Base-by-base conservation (phyloP, 1,139 yeast genomes). In the Geotrichum aggregatum region DNA sequence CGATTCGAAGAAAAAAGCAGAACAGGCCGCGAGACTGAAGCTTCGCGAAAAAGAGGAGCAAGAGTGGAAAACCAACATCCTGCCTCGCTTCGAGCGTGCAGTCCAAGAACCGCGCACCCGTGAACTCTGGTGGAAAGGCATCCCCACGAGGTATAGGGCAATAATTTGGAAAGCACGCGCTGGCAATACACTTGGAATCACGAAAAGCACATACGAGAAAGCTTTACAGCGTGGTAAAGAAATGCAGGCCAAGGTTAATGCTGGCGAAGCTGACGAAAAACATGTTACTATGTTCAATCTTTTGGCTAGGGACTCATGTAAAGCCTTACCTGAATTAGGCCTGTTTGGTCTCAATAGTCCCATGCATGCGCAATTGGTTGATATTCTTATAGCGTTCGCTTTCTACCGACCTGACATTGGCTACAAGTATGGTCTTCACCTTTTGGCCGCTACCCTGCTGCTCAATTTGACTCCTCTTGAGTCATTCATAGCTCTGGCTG, bases 111-210 rank as follows among this genome's bases (percentile, higher is more conserved):
- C 78, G 0, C 61, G 69, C 16, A 70, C 77, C 6, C 71, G 82
- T 50, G 82, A 79, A 52, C 68, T 82, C 54, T 81, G 84, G 78
- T 83, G 88, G 87, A 69, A 86, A 50, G 87, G 87, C 1, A 66
- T 84, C 1, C 84, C 87, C 2, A 54, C 68, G n/a, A 62, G 64
- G 38, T 63, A 75, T 18, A 69, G 91, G 44, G 66, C 72, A 6
- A 65, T 65, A 13, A 70, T 83, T 3, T 84, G 91, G 91, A 66
- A 69, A 57, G 66, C 66, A 45, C 73, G 73, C 50, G 68, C 77
- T 33, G 78, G 79, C 11, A 72, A 71, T 53, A 59, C 63, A n/a
- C 61, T 66, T 39, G 54, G 59, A 3, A 53, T 71, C 26, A 54
- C 63, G 5, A 40, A 58, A 3, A 55, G 56, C 1, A 49, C 60